These are phyloP conservation scores for Trypanosomatidae sp. DNA, from an alignment of 208 protist species.

Conservation along the genomic window DNA sequence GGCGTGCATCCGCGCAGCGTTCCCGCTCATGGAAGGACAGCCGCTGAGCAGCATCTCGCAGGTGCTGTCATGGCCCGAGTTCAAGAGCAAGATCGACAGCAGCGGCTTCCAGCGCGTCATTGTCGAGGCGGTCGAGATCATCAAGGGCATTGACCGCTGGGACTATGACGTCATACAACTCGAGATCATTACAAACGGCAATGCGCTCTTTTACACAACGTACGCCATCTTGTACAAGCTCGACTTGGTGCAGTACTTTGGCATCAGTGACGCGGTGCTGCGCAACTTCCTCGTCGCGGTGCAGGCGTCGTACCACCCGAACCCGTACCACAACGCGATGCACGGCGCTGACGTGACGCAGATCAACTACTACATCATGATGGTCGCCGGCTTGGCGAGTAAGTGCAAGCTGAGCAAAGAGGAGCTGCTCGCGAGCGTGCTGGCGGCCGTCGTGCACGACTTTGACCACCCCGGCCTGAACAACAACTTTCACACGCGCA, in stretches of 20 bases:
- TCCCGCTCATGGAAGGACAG: constrained; percentile 27
- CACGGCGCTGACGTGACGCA: constrained; percentile 90
- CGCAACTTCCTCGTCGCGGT: constrained; percentile 75
- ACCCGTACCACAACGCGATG: constrained; percentile 89
- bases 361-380: constrained; percentile 90
- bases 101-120: constrained; percentile 37
- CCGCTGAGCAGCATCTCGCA: constrained; percentile 29
- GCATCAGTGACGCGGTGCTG: constrained; percentile 65
- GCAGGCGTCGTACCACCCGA: constrained; percentile 81
- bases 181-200: constrained; percentile 76
- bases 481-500: constrained; percentile 94
- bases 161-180: constrained; percentile 83
- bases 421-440: constrained; percentile 83
- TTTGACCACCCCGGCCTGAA: constrained; percentile 95
- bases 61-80: constrained; percentile 39
- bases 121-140: constrained; percentile 57
- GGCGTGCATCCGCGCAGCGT: constrained; percentile 53
- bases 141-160: constrained; percentile 79
- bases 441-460: constrained; percentile 92
- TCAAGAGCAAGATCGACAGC: constrained; percentile 26
- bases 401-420: constrained; percentile 71
- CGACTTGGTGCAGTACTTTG: constrained; percentile 74
- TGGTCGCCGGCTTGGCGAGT: constrained; percentile 42
- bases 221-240: constrained; percentile 83
- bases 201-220: constrained; percentile 79